These are phyloP conservation scores for Phaeosphaeriaceae sp. DNA, from an alignment of 2,329 filamentous ascomycete genomes.

Conservation along the genomic window DNA sequence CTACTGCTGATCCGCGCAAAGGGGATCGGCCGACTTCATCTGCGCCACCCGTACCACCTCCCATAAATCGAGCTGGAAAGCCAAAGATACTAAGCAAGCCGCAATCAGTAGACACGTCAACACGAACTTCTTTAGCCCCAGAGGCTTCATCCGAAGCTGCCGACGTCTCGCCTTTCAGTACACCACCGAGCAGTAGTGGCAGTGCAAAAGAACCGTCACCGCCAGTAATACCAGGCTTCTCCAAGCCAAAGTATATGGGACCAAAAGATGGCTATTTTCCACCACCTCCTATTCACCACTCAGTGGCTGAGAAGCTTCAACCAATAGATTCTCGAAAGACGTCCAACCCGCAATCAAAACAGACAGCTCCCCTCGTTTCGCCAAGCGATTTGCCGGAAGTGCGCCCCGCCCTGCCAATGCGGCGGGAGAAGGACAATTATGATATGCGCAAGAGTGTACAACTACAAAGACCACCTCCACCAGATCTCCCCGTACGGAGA, in stretches of 20 bases:
- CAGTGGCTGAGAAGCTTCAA: constrained; percentile 34
- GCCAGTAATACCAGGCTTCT: constrained; percentile 28
- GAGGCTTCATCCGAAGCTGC: constrained; percentile 55
- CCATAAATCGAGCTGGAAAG: constrained; percentile 82
- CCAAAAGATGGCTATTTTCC: constrained; percentile 43
- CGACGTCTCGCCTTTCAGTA: constrained; percentile 80
- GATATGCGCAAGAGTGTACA: constrained; percentile 46
- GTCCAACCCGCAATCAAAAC: constrained; percentile 26
- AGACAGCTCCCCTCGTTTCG: constrained; percentile 17
- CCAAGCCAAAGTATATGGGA: constrained; percentile 28
- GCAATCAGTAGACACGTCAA: constrained; percentile 33
- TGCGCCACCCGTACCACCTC: constrained; percentile 64
- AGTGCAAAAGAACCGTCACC: constrained; percentile 51
- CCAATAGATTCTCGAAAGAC: constrained; percentile 27
- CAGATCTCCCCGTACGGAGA: constrained; percentile 43
- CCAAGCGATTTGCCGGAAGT: constrained; percentile 46
- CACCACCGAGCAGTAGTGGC: constrained; percentile 79
- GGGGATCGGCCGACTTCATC: constrained; percentile 49
- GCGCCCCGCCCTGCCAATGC: constrained; percentile 59
- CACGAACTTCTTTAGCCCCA: constrained; percentile 40
- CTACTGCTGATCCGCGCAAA: constrained; percentile 39
- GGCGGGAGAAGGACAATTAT: constrained; percentile 46
- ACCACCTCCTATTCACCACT: constrained; percentile 38
- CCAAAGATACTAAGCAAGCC: constrained; percentile 66
- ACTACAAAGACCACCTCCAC: constrained; percentile 35